Base-by-base conservation (phyloP, 352 stramenopile species). In the Phytophthora podocarpi region DNA sequence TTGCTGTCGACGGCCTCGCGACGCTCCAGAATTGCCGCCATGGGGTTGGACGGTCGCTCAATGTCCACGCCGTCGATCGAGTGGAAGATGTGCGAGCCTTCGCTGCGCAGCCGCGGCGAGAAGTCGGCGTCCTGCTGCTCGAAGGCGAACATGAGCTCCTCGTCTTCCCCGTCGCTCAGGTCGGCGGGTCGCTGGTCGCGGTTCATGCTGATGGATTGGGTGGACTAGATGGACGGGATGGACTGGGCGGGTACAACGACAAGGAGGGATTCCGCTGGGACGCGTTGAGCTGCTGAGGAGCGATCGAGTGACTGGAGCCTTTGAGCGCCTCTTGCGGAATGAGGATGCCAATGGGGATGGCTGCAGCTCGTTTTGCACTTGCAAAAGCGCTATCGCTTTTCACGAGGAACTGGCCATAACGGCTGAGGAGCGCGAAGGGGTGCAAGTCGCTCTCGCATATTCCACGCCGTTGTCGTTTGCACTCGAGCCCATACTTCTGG, bases 141-240 rank as follows among this genome's bases (percentile, higher is more conserved):
- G 37, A 91, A 90, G 34, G 77, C 42, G 59, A 91, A 91, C 78
- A 90, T 87, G 64, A 91, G 73, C 34, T 91, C 80, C 23, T 90
- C 74, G 16, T 89, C 74, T n/a, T 85, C 75, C 18, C 27, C 58
- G 6, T 72, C 63, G 18, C 57, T 72, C 5, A 62, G 47, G 42
- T 43, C 23, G 45, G 21, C 23, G 11, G 13, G 34, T 43, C 34
- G 9, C 5, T 43, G 23, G 12, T 67, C 26, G 23, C 26, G 24
- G 15, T 41, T 63, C 59, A 64, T 62, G 21, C 13, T 30, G 13
- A 16, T 31, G 15, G 12, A 6, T 11, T 8, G 20, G 11, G n/a
- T n/a, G n/a, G n/a, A n/a, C n/a, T 12, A 18, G 32, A 24, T 2
- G 20, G 1, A 35, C n/a, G 13, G 15, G n/a, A 45, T n/a, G n/a